phyloP scores from a whole-genome alignment of 352 stramenopile genomes.

The Blastocystis sp. region DNA sequence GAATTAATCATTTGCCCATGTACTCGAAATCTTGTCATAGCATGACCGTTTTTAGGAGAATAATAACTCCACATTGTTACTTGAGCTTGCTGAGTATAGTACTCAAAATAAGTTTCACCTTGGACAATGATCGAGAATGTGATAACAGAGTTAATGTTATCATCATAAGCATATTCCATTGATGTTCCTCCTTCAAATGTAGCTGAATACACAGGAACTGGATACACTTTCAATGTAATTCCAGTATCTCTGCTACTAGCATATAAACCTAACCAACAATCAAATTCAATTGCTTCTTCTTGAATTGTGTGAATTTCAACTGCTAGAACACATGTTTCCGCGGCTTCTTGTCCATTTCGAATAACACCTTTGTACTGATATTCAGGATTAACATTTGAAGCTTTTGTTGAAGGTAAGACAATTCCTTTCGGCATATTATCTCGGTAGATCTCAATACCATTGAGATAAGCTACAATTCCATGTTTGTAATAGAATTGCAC shows the following conservation, averaged over 20 bases:
- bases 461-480: slow-evolving; percentile 50
- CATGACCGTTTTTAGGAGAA: too few species aligned
- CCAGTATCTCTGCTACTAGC: neutral
- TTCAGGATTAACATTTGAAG: neutral
- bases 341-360: neutral
- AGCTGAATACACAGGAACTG: too few species aligned
- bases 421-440: slow-evolving; percentile 36
- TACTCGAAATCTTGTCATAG: too few species aligned
- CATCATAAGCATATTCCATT: too few species aligned
- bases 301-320: neutral
- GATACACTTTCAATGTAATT: too few species aligned
- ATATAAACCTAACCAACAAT: slow-evolving; percentile 21
- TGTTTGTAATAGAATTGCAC: slow-evolving; percentile 29
- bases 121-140: too few species aligned
- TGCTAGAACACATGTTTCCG: neutral
- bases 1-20: too few species aligned
- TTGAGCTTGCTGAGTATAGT: too few species aligned
- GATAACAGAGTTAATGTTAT: too few species aligned
- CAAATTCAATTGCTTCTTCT: neutral
- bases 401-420: neutral
- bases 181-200: too few species aligned
- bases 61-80: too few species aligned
- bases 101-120: too few species aligned
- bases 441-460: slow-evolving; percentile 58
- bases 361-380: neutral